Conservation (phyloP, 73 alveolate genomes). For the Paramecium tetraurelia region DNA sequence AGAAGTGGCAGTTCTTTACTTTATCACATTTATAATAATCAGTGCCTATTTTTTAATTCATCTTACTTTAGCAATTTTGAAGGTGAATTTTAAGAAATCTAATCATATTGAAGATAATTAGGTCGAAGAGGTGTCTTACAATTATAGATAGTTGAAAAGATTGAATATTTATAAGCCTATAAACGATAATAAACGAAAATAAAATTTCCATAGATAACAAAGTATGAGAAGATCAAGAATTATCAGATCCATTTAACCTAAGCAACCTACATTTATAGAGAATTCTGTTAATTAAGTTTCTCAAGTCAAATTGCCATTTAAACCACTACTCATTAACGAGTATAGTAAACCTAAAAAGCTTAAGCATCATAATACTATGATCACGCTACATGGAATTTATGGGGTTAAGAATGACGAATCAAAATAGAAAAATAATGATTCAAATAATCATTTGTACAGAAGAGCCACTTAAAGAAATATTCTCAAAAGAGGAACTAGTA, state of each 20-base stretch:
- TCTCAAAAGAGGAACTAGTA: neutral
- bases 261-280: neutral
- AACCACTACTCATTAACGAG: neutral
- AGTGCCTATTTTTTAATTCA: constrained; percentile 68
- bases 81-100: constrained; percentile 66
- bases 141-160: constrained; percentile 52
- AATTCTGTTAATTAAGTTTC: neutral
- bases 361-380: neutral
- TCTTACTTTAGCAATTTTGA: constrained; percentile 71
- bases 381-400: neutral
- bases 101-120: neutral
- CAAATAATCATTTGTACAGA: neutral
- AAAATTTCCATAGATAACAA: neutral
- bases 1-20: constrained; percentile 50
- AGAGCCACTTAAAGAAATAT: constrained; percentile 3
- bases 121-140: constrained; percentile 37
- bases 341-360: constrained; percentile 11
- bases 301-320: neutral
- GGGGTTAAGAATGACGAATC: neutral
- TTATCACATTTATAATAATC: neutral
- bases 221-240: constrained; percentile 22
- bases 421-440: neutral
- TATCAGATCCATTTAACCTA: neutral
- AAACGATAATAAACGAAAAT: neutral
- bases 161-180: neutral